Base-by-base conservation (phyloP, 1,284 basidiomycete genomes). In the Malassezia dermatis region DNA sequence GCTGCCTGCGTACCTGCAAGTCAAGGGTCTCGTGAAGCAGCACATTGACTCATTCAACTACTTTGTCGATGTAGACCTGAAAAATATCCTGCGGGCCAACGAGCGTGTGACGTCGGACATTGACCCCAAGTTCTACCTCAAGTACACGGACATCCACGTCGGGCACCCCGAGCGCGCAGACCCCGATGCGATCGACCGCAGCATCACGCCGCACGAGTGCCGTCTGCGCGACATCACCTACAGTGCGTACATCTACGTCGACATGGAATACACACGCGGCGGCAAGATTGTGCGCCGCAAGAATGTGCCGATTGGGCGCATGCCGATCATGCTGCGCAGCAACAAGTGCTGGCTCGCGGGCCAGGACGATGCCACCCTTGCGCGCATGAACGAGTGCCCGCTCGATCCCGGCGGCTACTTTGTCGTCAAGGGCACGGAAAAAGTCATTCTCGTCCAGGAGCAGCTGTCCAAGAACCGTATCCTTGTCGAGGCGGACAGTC, bases 31-130 rank as follows among this genome's bases (percentile, higher is more conserved):
- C 13, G 72, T 75, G 59, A 98, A 98, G 78, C 94, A 99, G 75
- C 94, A 99, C 74, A 89, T 98, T 66, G 95, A 99, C 77, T 96
- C 91, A 8, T 99, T 94, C 84, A 98, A 99, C 78, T 94, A 96
- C 77, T 98, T 99, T 75, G 89, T 98, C 67, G 88, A 98, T 70
- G 85, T 88, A 34, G 71, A 69, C 48, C 65, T 73, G 52, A 93
- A 91, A 76, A 93, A 93, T 67, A 96, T 99, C 67, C 84, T 76
- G 52, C 66, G 69, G 48, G 65, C 65, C 26, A 71, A 71, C 56
- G 67, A 71, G 48, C 64, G 64, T 44, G 65, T 69, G 59, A 73
- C 70, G n/a, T 96, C 91, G 4, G 94, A 98, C 67, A 89, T 96
- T 63, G 91, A 98, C 76, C 94, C 93, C 8, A 84, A 86, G 44